A percentile compares a stretch with the other conserved stretches of the same genome.
These are phyloP conservation scores for Agroathelia rolfsii DNA, from an alignment of 1,284 basidiomycete species.

Conservation along the genomic window DNA sequence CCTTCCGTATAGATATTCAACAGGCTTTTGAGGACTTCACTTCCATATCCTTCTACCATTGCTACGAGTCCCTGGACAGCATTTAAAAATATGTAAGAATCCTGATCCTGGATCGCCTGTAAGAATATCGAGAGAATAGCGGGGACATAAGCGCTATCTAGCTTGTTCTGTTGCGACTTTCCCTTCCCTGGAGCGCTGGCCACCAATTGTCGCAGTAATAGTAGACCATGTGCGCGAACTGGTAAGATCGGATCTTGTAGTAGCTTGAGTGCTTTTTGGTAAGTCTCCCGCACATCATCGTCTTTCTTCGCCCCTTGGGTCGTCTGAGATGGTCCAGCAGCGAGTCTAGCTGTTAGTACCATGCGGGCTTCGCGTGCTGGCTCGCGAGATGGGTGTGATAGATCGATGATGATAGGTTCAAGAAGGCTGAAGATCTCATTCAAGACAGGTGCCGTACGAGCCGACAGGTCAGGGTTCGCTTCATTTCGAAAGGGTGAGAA, in stretches of 20 bases:
- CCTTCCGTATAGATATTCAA: conserved; percentile 53
- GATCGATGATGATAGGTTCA: conserved; percentile 40
- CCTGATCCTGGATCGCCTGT: conserved; percentile 81
- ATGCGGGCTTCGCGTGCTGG: conserved; percentile 72
- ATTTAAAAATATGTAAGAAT: conserved; percentile 92
- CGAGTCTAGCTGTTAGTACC: conserved; percentile 70
- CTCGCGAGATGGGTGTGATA: conserved; percentile 39
- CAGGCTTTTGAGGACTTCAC: conserved; percentile 59
- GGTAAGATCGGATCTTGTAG: conserved; percentile 90
- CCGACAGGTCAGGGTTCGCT: conserved; percentile 69
- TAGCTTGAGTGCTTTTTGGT: conserved; percentile 81
- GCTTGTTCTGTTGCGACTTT: conserved; percentile 15
- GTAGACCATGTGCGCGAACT: conserved; percentile 89
- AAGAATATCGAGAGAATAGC: conserved; percentile 85
- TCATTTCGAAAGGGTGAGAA: conserved; percentile 9
- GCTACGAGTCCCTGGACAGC: conserved; percentile 83
- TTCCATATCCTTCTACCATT: conserved; percentile 73
- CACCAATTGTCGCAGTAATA: conserved; percentile 74
- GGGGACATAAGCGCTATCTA: conserved; percentile 60
- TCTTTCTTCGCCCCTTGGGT: conserved; percentile 31
- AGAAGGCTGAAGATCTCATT: conserved; percentile 64
- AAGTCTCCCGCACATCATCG: conserved; percentile 46
- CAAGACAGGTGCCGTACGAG: conserved; percentile 49
- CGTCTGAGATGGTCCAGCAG: conserved; percentile 28
- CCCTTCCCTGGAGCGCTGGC: conserved; percentile 20